Base-by-base conservation (phyloP, 371 early-diverging fungal genomes). In the Coemansia sp. region DNA sequence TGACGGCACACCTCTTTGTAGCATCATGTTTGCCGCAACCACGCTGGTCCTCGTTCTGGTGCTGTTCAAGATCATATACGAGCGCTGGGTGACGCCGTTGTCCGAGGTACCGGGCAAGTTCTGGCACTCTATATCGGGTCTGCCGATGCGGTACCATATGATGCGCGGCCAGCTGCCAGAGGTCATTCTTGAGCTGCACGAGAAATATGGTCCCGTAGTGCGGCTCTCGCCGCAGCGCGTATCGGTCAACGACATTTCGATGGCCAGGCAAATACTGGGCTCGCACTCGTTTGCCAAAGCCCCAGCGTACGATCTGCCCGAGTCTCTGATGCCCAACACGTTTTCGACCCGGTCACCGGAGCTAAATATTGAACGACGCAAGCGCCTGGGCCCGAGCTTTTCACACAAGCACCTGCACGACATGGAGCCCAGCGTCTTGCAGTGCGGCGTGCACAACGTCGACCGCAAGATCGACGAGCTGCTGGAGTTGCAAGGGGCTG, bases 61-160 rank as follows among this genome's bases (percentile, higher is more conserved):
- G 6, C 51, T 61, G 0, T 70, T 74, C 74, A 74, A 74, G 24
- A 24, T 70, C 14, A 53, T 74, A 31, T 74, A 74, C 58, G 74
- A 74, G 54, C 61, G 74, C 14, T 70, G 71, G 65, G 58, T 74
- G 31, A 74, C 74, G 16, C 74, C 70, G 7, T 51, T 74, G 14
- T 49, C 62, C 3, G 24, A 37, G 8, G 66, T 69, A 0, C 74
- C 74, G 1, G 74, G 74, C 1, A n/a, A 7, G 6, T 56, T 61
- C 37, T 4, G 60, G 9, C 50, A 69, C 51, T 64, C 71, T 1
- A 33, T 74, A 7, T 58, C 62, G 5, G 69, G 74, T 40, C 32
- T 74, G 9, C 74, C 69, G 10, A 74, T 74, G 74, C 65, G 74
- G 9, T 69, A 61, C 66, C 51, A 75, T 32, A 75, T 75, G 72